Conservation (phyloP, 176 grass and related monocot genomes). For the Rhipidocladum racemiflorum region DNA sequence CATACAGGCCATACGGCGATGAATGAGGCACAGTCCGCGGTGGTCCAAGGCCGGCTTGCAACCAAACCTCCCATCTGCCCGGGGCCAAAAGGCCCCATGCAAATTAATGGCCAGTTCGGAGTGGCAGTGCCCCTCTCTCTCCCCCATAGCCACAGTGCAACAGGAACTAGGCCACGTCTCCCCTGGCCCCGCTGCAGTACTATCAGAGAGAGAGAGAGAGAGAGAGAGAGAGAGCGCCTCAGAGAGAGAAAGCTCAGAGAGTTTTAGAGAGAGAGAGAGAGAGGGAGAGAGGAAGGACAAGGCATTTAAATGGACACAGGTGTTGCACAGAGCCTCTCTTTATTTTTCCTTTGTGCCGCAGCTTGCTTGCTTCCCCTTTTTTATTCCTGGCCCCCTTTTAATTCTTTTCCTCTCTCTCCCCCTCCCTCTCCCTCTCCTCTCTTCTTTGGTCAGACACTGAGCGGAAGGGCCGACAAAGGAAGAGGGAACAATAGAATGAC, state of each 20-base stretch:
- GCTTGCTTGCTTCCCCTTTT: slow-evolving; percentile 27
- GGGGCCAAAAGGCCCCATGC: slow-evolving; percentile 41
- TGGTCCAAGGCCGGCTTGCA: slow-evolving; percentile 23
- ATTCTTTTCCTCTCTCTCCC: neutral
- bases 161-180: slow-evolving; percentile 2
- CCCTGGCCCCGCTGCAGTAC: neutral
- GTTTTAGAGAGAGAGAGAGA: neutral
- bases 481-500: slow-evolving; percentile 65
- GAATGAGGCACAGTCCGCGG: slow-evolving; percentile 22
- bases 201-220: neutral
- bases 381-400: neutral
- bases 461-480: slow-evolving; percentile 40
- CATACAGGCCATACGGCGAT: slow-evolving; percentile 19
- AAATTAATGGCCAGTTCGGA: slow-evolving; percentile 42
- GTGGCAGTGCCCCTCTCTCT: neutral
- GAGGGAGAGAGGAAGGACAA: neutral
- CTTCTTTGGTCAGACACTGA: slow-evolving; percentile 15
- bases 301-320: slow-evolving; percentile 40
- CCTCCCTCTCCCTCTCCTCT: too few relatives aligned
- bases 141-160: neutral
- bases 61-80: slow-evolving; percentile 41
- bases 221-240: neutral
- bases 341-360: slow-evolving; percentile 23
- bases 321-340: slow-evolving; percentile 4
- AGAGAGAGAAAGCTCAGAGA: neutral